phyloP scores from a whole-genome alignment of 768 basidiomycete genomes.

The Suillus luteus region DNA sequence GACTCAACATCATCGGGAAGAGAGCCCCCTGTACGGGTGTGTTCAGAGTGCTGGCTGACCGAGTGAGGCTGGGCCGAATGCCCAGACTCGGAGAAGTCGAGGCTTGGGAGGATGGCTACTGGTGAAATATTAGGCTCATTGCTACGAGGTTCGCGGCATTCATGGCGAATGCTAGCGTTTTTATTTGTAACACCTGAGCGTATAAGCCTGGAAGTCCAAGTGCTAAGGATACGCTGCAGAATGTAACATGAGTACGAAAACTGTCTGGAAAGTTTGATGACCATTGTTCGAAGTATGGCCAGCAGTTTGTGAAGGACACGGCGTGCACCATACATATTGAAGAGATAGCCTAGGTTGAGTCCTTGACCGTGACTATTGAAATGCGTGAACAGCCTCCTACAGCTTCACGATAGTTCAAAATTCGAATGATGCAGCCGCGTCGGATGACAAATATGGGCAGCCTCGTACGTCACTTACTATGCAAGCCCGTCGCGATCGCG shows the following conservation, averaged over 20 bases:
- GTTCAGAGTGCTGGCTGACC: neutral
- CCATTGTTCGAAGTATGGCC: neutral
- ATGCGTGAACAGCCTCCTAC: neutral
- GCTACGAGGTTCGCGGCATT: neutral
- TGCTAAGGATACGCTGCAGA: constrained; percentile 1
- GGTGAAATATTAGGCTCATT: neutral
- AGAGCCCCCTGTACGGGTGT: neutral
- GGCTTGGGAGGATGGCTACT: neutral
- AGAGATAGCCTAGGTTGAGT: neutral
- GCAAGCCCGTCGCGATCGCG: too few relatives aligned
- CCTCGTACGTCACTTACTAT: too few relatives aligned
- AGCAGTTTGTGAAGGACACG: constrained; percentile 1
- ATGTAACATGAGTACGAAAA: neutral
- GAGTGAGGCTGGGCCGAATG: neutral
- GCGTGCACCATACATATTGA: neutral
- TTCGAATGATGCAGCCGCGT: too few relatives aligned
- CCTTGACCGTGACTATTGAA: neutral
- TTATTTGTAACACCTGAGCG: neutral
- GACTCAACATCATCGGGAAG: neutral
- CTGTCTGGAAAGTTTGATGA: neutral
- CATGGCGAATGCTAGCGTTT: neutral
- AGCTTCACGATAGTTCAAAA: neutral
- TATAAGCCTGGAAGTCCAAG: neutral
- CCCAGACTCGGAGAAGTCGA: neutral
- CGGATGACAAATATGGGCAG: too few relatives aligned